Percentiles rank a stretch among this genome's conserved stretches.
Evolutionary conservation across 1,284 basidiomycete genomes (phyloP).

Genomic region (Malassezia yamatoensis): DNA sequence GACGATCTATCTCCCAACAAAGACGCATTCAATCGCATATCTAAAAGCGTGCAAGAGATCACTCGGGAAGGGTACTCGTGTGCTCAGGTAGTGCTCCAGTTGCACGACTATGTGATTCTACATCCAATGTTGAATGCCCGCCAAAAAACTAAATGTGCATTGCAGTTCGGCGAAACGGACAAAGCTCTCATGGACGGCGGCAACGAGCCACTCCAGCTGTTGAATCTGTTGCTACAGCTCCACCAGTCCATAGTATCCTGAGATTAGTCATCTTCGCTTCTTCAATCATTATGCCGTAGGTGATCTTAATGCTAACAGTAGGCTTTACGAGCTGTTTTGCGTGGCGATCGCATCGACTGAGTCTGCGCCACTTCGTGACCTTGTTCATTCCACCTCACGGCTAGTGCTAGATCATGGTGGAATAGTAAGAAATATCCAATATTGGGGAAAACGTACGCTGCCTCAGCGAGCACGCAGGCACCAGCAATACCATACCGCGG

Average conservation of each 20-base stretch:
- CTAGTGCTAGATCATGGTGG: conserved; percentile 69
- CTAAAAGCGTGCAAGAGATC: conserved; percentile 62
- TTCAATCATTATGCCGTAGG: conserved; percentile 16
- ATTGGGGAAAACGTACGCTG: conserved; percentile 62
- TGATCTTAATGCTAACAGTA: conserved; percentile 14
- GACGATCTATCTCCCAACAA: conserved; percentile 27
- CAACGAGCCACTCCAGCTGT: conserved; percentile 92
- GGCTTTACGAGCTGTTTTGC: conserved; percentile 47
- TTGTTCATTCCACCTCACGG: conserved; percentile 63
- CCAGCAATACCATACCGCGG: conserved; percentile 57
- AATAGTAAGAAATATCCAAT: conserved; percentile 66
- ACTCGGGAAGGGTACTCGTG: conserved; percentile 85
- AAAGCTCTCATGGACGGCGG: conserved; percentile 92
- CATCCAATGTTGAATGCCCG: conserved; percentile 69
- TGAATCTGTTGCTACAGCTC: conserved; percentile 72
- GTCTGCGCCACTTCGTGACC: conserved; percentile 62
- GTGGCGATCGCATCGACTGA: conserved; percentile 40
- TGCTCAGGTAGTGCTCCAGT: conserved; percentile 72
- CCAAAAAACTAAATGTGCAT: conserved; percentile 70
- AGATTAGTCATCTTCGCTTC: conserved; percentile 4
- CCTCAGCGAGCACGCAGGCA: conserved; percentile 68
- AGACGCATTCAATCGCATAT: conserved; percentile 61
- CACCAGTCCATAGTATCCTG: conserved; percentile 2
- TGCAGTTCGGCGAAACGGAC: conserved; percentile 86
- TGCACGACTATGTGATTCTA: conserved; percentile 79